Base-by-base conservation (phyloP, 1,284 basidiomycete genomes). In the Lentinus polychrous region DNA sequence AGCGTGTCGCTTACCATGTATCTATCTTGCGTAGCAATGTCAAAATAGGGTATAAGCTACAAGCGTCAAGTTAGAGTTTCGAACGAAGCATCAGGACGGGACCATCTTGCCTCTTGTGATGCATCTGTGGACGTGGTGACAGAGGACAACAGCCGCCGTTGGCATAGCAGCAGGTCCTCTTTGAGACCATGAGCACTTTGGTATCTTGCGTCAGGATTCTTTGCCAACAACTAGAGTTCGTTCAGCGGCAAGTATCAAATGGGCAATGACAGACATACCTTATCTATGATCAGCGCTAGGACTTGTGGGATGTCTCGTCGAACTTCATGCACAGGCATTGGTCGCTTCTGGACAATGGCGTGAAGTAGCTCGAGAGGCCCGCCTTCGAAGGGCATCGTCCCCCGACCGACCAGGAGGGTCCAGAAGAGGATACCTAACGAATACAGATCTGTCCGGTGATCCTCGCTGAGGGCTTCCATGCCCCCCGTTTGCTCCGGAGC, bases 311-410 rank as follows among this genome's bases (percentile, higher is more conserved):
- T 72, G 58, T 86, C 83, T 45, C 81, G 68, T 40, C 83, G 71
- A n/a, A 85, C 78, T 60, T 86, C 83, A 55, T 85, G 82, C 5
- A 86, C 82, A 11, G 79, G 80, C 76, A 83, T 82, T 0, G 83
- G 80, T 12, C 79, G 65, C 55, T 80, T 83, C 59, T 85, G 81
- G 31, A 83, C 81, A 43, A 85, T 81, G 2, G 81, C 73, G 57
- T 84, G 80, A 45, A 85, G 58, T 20, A 86, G 67, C 56, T 86
- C 83, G 52, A 81, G 64, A 0, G 81, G 78, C 1, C 74, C 76
- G n/a, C 82, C 82, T 61, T 84, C 82, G 52, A 85, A 85, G 0
- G 81, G 83, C 71, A 84, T 74, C 54, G 78, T 78, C 0, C 81
- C 83, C 43, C 78, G 68, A 22, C 82, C 82, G 20, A 84, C 81